A percentile compares a stretch with the other conserved stretches of the same genome.
Evolutionary conservation across 768 basidiomycete species (phyloP).

Genomic region (Hortiboletus campestris): DNA sequence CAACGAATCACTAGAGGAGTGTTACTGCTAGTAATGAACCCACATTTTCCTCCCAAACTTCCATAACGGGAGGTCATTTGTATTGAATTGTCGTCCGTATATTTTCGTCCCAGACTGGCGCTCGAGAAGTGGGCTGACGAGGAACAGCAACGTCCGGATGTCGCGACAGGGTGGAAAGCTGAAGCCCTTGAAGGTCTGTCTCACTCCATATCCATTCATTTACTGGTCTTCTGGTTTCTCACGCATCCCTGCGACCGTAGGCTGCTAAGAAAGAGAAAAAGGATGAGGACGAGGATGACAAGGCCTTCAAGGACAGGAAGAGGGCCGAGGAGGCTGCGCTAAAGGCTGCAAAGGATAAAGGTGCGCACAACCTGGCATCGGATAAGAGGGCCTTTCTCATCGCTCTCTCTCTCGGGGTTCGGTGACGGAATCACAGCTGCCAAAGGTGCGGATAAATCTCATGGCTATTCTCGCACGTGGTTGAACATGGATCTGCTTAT

Average conservation of each 20-base stretch:
- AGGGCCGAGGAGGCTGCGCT: conserved; percentile 71
- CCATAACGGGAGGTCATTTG: conserved; percentile 7
- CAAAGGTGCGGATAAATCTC: conserved; percentile 26
- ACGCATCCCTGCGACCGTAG: conserved; percentile 34
- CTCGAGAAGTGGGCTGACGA: neutral
- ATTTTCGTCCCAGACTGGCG: conserved; percentile 4
- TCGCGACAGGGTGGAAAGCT: conserved; percentile 78
- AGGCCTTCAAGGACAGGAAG: conserved; percentile 72
- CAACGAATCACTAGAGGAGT: too few relatives aligned
- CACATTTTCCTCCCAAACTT: neutral
- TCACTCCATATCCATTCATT: neutral
- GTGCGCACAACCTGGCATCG: conserved; percentile 36
- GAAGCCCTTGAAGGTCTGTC: conserved; percentile 75
- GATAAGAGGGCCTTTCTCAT: neutral
- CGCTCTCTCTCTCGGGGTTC: neutral
- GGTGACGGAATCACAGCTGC: conserved; percentile 15
- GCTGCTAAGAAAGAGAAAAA: conserved; percentile 81
- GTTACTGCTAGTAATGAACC: too few relatives aligned
- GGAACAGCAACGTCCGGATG: conserved; percentile 17
- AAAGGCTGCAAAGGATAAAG: conserved; percentile 72
- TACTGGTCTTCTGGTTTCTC: neutral
- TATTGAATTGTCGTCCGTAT: neutral
- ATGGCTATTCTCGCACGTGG: conserved; percentile 2
- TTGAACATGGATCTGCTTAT: neutral
- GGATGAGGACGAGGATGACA: conserved; percentile 68